Evolutionary conservation across 164 flowering plant species (phyloP).

Genomic region (Platanus orientalis): DNA sequence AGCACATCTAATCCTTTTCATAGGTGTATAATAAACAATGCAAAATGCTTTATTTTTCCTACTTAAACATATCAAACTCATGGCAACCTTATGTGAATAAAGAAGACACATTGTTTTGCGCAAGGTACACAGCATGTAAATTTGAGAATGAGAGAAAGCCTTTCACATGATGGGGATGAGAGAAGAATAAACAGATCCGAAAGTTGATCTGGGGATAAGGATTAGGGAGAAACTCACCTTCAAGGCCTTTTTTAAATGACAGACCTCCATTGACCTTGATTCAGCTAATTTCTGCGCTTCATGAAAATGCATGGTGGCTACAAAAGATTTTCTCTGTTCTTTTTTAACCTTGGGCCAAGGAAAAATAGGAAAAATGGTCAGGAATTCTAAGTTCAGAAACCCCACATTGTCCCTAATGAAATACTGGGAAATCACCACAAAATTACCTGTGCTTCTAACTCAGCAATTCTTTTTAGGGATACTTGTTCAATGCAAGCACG

Average conservation of each 20-base stretch:
- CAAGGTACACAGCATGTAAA: neutral
- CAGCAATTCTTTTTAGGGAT: conserved; percentile 75
- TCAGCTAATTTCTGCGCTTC: conserved; percentile 27
- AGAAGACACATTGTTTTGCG: neutral
- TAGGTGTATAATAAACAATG: too few relatives aligned
- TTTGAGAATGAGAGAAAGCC: neutral
- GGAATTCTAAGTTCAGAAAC: neutral
- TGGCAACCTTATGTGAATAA: too few relatives aligned
- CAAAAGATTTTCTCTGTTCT: conserved; percentile 28
- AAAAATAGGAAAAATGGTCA: neutral
- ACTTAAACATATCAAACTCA: too few relatives aligned
- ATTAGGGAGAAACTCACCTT: conserved; percentile 16
- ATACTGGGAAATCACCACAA: neutral
- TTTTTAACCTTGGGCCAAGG: conserved; percentile 35
- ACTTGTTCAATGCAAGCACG: conserved; percentile 81
- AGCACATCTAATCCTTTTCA: too few relatives aligned
- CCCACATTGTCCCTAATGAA: neutral
- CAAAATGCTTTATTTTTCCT: too few relatives aligned
- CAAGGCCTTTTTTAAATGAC: conserved; percentile 4
- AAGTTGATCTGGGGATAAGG: neutral
- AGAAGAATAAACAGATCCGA: neutral
- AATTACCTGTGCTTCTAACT: conserved; percentile 70
- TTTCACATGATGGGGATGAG: neutral
- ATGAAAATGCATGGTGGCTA: conserved; percentile 19
- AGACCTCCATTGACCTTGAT: conserved; percentile 16